Conservation (phyloP, 805 yeast genomes). For the Candida oleophila region DNA sequence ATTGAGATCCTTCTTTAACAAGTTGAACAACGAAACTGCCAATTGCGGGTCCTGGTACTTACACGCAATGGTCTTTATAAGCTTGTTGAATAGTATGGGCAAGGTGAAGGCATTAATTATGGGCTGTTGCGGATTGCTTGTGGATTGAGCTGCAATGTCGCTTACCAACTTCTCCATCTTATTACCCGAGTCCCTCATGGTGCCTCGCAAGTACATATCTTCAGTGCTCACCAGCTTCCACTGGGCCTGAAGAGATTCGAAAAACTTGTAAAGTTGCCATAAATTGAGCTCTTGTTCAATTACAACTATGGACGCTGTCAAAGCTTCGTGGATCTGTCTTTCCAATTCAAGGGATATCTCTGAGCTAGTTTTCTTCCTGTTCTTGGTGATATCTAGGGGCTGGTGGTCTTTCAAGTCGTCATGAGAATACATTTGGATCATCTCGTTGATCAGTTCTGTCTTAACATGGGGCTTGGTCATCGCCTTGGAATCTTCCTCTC, state of each 20-base stretch:
- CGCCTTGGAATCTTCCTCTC: not conserved
- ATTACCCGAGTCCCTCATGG: not conserved
- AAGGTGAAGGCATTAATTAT: slow-evolving; percentile 31
- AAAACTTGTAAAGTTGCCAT: not conserved
- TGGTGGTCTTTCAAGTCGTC: not conserved
- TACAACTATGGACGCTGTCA: not conserved
- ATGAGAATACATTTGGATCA: not conserved
- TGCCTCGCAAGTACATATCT: not conserved
- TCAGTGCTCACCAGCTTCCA: not conserved
- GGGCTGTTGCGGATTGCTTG: slow-evolving; percentile 21
- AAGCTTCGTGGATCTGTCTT: not conserved
- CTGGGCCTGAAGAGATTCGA: not conserved
- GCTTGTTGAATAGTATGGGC: slow-evolving; percentile 35
- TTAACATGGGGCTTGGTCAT: not conserved
- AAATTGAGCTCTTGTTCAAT: not conserved
- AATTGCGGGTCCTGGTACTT: slow-evolving; percentile 34
- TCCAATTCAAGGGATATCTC: not conserved
- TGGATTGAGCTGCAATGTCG: slow-evolving; percentile 8
- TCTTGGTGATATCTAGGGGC: not conserved
- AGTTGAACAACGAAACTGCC: slow-evolving; percentile 35
- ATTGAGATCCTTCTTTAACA: slow-evolving; percentile 29
- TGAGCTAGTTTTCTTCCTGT: not conserved
- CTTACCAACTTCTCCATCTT: not conserved
- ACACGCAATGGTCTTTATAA: slow-evolving; percentile 21
- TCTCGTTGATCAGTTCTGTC: slow-evolving; percentile 1